Percentiles rank a stretch among this genome's conserved stretches.
phyloP scores from a whole-genome alignment of 805 yeast species.

The Cyberlindnera bimundalis region DNA sequence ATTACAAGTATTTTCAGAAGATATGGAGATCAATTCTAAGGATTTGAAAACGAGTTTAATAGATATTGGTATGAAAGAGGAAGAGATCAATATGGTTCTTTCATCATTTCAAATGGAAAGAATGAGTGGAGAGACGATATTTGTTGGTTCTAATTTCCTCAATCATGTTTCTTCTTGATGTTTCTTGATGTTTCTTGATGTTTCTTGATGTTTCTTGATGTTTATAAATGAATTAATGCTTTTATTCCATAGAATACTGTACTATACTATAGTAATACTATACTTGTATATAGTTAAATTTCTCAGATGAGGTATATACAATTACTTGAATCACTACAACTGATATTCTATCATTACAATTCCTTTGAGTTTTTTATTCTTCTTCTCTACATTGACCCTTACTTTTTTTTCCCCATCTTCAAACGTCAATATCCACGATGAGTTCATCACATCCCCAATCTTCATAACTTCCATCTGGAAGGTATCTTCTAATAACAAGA shows the following conservation, averaged over 20 bases:
- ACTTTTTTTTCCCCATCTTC: background rate
- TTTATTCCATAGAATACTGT: no score
- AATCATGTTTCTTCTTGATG: constrained; percentile 30
- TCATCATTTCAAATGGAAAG: constrained; percentile 51
- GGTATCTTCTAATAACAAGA: constrained; percentile 87
- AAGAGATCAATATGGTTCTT: constrained; percentile 49
- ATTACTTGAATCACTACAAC: no score
- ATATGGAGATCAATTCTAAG: constrained; percentile 43
- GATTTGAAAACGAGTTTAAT: constrained; percentile 49
- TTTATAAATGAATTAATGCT: no score
- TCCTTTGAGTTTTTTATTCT: background rate
- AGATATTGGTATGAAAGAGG: constrained; percentile 36
- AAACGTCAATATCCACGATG: constrained; percentile 64
- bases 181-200: no score
- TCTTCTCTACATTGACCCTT: background rate
- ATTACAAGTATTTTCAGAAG: constrained; percentile 47
- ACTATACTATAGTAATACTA: no score
- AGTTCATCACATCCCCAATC: constrained; percentile 99
- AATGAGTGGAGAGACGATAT: constrained; percentile 54
- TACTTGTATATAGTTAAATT: no score
- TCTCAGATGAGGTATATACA: no score
- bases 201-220: no score
- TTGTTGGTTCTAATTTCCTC: constrained; percentile 62
- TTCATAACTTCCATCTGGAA: constrained; percentile 95
- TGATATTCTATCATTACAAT: background rate